Evolutionary conservation across 1,139 yeast species (phyloP), one percentile per base, ranked within the genome.

Genomic region (Suhomyces guaymorum): DNA sequence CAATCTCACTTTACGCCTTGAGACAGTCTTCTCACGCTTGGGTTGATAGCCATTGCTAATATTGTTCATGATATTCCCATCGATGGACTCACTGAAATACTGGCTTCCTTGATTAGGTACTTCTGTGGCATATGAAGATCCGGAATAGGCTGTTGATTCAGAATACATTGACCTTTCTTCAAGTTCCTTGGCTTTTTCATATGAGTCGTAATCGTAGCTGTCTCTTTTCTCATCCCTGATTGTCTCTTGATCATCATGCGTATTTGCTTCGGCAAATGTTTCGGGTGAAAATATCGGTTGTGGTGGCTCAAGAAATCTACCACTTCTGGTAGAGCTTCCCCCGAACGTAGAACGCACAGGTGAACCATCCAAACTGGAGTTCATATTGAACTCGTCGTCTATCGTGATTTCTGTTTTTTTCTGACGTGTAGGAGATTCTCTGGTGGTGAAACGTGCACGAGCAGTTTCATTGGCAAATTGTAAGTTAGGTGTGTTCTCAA

Each of bases 351-450:
- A 53, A 23, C 68, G 51, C 26, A 58, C 52, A 12, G 75, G 73
- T 2, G 73, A 62, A 41, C 66, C 66, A 21, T 51, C 48, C 18
- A 41, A 29, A 13, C 33, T 35, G 8, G 35, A 49, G 11, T 41
- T 46, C 15, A 52, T 56, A 15, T 51, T 55, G 20, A 33, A 9
- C 7, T 63, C 71, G 17, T 62, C 70, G 17, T 69, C 60, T 16
- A 75, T 68, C 9, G 74, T 59, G 8, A 78, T 59, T 10, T 77
- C 70, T 3, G 74, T 72, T 33, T 69, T 70, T 18, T 61, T 65
- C 30, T 70, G 70, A 52, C 87, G 74, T 39, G 68, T 73, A 21
- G 92, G 92, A 0, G 89, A 82, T 49, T 82, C 89, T 45, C 73
- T 62, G 15, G 74, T 63, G 1, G 88, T 79, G 47, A 70, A 80